phyloP scores from a whole-genome alignment of 306 rosid genomes.

The Biancaea sappan region DNA sequence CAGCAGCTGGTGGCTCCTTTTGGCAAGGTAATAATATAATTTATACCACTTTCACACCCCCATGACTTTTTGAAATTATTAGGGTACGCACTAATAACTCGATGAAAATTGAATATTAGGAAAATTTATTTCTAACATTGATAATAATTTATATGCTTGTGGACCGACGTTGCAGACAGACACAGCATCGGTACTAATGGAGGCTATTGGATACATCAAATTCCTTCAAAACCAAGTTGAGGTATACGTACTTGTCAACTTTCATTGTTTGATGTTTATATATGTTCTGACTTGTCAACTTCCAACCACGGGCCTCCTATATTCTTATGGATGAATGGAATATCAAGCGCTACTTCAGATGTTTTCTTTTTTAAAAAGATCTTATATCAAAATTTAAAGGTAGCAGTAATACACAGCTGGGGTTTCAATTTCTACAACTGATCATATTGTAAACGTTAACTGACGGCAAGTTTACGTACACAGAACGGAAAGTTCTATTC shows the following conservation, averaged over 20 bases:
- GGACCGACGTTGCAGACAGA: constrained; percentile 75
- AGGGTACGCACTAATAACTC: too few species aligned
- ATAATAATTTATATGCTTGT: not conserved
- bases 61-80: not conserved
- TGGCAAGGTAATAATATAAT: constrained; percentile 71
- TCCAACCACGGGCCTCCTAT: too few species aligned
- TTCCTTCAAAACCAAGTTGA: constrained; percentile 86
- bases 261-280: not conserved
- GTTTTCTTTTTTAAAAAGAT: too few species aligned
- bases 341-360: too few species aligned
- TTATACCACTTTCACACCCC: not conserved
- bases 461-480: too few species aligned
- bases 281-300: not conserved
- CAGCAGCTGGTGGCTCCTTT: constrained; percentile 90
- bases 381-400: too few species aligned
- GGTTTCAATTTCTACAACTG: too few species aligned
- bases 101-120: too few species aligned
- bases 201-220: constrained; percentile 66
- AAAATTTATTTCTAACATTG: not conserved
- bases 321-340: too few species aligned
- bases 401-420: too few species aligned
- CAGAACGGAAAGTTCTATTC: too few species aligned
- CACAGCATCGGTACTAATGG: constrained; percentile 69
- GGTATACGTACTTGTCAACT: constrained; percentile 50
- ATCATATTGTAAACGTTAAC: too few species aligned